Evolutionary conservation across 2,329 filamentous ascomycete species (phyloP).

Genomic region (Sporothrix euskadiensis): DNA sequence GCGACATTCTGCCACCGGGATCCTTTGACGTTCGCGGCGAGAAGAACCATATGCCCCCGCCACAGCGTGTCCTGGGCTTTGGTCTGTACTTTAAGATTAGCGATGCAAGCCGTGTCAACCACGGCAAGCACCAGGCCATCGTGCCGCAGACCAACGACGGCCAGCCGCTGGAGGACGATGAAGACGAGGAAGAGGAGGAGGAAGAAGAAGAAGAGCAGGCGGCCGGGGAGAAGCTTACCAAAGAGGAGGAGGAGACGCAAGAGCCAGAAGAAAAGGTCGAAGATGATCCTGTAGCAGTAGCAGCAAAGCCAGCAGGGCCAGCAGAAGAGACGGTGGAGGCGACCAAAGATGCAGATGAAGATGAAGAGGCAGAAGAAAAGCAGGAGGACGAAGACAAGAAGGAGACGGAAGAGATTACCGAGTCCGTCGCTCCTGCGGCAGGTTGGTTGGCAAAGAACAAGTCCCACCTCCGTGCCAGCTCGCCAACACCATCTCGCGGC

Average conservation of each 20-base stretch:
- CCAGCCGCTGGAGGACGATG: slow-evolving; percentile 17
- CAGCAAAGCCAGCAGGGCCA: neutral
- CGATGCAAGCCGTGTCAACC: slow-evolving; percentile 78
- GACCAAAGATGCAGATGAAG: neutral
- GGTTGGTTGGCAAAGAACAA: slow-evolving; percentile 22
- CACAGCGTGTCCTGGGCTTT: slow-evolving; percentile 83
- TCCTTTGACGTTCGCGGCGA: slow-evolving; percentile 79
- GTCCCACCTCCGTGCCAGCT: slow-evolving; percentile 19
- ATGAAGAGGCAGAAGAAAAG: slow-evolving; percentile 8
- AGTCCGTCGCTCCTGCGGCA: slow-evolving; percentile 30
- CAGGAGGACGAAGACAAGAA: slow-evolving; percentile 35
- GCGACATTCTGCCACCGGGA: slow-evolving; percentile 77
- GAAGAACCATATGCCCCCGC: slow-evolving; percentile 88
- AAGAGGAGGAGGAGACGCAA: neutral
- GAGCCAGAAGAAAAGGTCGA: neutral
- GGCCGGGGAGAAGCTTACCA: slow-evolving; percentile 25
- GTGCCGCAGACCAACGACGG: slow-evolving; percentile 38
- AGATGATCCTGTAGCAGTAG: neutral
- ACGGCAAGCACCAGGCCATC: slow-evolving; percentile 63
- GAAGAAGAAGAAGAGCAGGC: slow-evolving; percentile 38
- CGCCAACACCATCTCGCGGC: slow-evolving; percentile 29
- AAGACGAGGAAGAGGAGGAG: slow-evolving; percentile 33
- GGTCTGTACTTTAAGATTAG: slow-evolving; percentile 86
- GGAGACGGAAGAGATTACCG: slow-evolving; percentile 24
- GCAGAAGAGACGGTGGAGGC: neutral